A percentile compares a stretch with the other conserved stretches of the same genome.
Evolutionary conservation across 1,139 yeast species (phyloP).

Genomic region (Kurtzmaniella quercitrusa): DNA sequence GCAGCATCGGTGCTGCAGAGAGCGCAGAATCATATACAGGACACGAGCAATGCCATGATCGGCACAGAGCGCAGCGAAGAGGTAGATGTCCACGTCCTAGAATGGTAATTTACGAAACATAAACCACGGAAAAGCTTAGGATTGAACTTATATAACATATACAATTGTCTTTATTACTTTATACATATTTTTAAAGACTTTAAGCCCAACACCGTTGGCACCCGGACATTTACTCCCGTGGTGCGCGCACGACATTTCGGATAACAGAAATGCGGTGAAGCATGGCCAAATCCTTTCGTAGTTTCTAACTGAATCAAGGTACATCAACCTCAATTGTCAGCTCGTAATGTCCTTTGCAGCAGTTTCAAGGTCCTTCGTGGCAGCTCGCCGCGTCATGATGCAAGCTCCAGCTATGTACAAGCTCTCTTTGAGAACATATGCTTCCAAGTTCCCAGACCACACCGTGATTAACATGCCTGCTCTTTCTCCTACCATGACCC

Average conservation of each 20-base stretch:
- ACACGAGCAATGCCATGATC: not conserved
- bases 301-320: not conserved
- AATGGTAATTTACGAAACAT: too few relatives aligned
- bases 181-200: too few relatives aligned
- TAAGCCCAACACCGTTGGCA: not conserved
- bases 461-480: conserved; percentile 86
- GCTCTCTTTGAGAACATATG: conserved; percentile 28
- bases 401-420: conserved; percentile 3
- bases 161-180: too few relatives aligned
- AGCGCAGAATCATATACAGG: not conserved
- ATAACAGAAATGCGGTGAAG: conserved; percentile 6
- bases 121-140: too few relatives aligned
- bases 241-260: conserved; percentile 9
- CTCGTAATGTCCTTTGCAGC: conserved; percentile 7
- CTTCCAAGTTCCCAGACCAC: conserved; percentile 58
- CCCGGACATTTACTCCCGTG: conserved; percentile 8
- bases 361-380: conserved; percentile 8
- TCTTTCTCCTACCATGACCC: conserved; percentile 96
- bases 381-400: conserved; percentile 5
- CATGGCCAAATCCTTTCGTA: not conserved
- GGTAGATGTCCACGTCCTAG: not conserved
- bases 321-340: not conserved
- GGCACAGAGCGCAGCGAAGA: not conserved
- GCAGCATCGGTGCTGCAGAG: too few relatives aligned
- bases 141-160: too few relatives aligned